Evolutionary conservation across 164 flowering plant genomes (phyloP).

Genomic region (Liriodendron chinense): DNA sequence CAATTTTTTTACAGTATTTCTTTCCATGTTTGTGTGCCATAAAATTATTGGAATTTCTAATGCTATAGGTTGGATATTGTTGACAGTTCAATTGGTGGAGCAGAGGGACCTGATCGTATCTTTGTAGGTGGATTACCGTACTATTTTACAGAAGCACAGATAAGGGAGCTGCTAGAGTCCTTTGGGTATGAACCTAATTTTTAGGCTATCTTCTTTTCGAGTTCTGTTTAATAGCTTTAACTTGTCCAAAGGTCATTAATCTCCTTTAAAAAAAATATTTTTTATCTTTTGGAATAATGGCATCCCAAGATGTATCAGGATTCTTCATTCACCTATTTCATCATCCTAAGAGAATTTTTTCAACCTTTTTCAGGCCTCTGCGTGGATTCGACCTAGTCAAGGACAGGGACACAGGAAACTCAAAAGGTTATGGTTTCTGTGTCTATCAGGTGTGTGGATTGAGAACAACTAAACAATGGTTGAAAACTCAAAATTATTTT

Average conservation of each 20-base stretch:
- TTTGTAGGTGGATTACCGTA: constrained; percentile 92
- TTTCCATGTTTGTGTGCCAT: not conserved
- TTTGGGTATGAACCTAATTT: constrained; percentile 57
- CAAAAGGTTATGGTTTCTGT: constrained; percentile 90
- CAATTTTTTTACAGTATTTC: not conserved
- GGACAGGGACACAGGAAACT: constrained; percentile 88
- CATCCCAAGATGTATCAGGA: not conserved
- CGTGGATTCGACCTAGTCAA: constrained; percentile 84
- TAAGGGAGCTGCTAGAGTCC: constrained; percentile 66
- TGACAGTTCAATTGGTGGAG: constrained; percentile 56
- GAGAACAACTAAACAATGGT: not conserved
- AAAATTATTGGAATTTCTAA: constrained; percentile 3
- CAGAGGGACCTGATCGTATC: constrained; percentile 78
- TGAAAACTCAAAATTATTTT: not conserved
- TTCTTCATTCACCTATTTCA: not conserved
- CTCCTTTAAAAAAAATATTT: not conserved
- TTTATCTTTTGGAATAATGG: not conserved
- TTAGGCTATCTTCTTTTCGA: not conserved
- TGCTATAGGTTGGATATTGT: constrained; percentile 6
- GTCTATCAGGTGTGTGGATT: constrained; percentile 54
- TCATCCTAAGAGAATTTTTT: not conserved
- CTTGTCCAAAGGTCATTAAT: not conserved
- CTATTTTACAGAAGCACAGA: constrained; percentile 73
- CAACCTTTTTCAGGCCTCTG: constrained; percentile 45
- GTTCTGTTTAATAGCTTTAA: not conserved